These are phyloP conservation scores for Penicillium manginii DNA, from an alignment of 495 filamentous ascomycete species.

Conservation along the genomic window DNA sequence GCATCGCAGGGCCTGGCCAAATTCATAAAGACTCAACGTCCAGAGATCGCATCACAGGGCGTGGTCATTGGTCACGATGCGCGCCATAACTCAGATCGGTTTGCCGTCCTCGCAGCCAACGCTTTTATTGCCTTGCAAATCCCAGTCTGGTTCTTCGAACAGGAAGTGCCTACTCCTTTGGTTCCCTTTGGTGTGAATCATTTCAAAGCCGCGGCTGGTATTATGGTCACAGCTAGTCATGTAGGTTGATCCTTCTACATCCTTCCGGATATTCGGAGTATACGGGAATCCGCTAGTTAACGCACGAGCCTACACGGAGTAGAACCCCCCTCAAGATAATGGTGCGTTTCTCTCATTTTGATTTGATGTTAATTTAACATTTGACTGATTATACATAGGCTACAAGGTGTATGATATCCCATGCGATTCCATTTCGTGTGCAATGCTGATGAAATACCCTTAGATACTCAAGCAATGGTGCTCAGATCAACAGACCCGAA, in stretches of 20 bases:
- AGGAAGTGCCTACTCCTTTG: constrained; percentile 63
- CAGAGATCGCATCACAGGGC: constrained; percentile 44
- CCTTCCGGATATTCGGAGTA: background rate
- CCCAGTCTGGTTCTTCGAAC: constrained; percentile 63
- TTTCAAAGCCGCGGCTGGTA: constrained; percentile 61
- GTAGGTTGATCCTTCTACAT: constrained; percentile 30
- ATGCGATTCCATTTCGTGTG: background rate
- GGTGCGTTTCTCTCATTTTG: constrained; percentile 33
- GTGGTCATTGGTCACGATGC: constrained; percentile 72
- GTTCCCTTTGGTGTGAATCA: constrained; percentile 68
- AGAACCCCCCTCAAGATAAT: constrained; percentile 72
- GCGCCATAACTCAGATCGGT: constrained; percentile 66
- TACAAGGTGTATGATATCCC: constrained; percentile 63
- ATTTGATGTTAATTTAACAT: background rate
- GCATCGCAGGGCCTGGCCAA: constrained; percentile 72
- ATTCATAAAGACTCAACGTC: constrained; percentile 54
- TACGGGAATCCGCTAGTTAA: constrained; percentile 13
- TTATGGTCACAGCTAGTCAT: constrained; percentile 76
- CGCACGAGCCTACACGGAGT: constrained; percentile 24
- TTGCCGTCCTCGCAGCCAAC: constrained; percentile 65
- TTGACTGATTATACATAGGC: constrained; percentile 37
- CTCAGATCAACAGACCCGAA: constrained; percentile 69
- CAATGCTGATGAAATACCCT: background rate
- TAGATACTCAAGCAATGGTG: constrained; percentile 68
- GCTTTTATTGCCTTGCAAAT: constrained; percentile 66